phyloP scores from a whole-genome alignment of 305 asterid genomes.

The Euphrasia arctica region DNA sequence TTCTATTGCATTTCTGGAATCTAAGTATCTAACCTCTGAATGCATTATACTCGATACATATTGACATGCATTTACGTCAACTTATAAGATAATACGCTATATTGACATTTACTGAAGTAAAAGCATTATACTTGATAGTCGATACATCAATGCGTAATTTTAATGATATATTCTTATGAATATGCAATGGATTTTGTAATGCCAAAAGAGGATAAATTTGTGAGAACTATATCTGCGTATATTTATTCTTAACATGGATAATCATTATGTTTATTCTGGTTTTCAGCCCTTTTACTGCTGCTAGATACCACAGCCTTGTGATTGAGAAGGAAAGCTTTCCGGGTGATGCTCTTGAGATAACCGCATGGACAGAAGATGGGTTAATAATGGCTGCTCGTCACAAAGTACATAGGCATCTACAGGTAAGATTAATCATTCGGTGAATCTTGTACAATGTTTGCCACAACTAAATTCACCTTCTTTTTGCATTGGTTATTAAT shows the following conservation, averaged over 20 bases:
- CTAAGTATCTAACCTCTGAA: no score
- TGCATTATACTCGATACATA: not conserved
- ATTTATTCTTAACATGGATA: conserved; percentile 20
- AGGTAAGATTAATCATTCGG: conserved; percentile 37
- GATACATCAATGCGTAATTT: not conserved
- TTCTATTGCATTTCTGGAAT: not conserved
- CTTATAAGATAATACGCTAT: not conserved
- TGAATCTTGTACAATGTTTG: no score
- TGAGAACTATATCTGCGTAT: not conserved
- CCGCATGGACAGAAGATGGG: conserved; percentile 97
- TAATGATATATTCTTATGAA: not conserved
- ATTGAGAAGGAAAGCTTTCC: conserved; percentile 85
- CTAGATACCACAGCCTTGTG: conserved; percentile 95
- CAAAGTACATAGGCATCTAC: conserved; percentile 60
- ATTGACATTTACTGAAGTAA: not conserved
- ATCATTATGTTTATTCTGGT: not conserved
- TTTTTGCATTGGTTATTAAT: not conserved
- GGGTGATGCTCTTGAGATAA: conserved; percentile 65
- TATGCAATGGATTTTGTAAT: not conserved
- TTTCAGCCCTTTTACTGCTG: conserved; percentile 88
- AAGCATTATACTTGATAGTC: not conserved
- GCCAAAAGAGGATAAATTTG: not conserved
- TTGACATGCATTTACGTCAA: not conserved
- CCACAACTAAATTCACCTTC: no score
- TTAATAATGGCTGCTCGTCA: conserved; percentile 93